A percentile compares a stretch with the other conserved stretches of the same genome.
These are phyloP conservation scores for Rubroboletus satanas DNA, from an alignment of 768 basidiomycete genomes.

Conservation along the genomic window DNA sequence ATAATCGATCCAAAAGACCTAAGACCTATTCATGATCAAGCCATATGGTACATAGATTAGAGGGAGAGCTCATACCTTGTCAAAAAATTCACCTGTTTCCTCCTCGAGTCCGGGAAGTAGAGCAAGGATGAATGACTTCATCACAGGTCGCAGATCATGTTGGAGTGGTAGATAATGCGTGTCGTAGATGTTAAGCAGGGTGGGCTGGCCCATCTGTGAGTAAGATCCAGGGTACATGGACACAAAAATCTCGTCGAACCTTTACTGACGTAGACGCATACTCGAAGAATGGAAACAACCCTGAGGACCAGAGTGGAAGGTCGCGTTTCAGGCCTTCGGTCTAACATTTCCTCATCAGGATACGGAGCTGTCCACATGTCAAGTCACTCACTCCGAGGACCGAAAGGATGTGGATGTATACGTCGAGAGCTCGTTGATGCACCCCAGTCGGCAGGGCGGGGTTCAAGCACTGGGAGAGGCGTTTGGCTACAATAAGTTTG, in stretches of 20 bases:
- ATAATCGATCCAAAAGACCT: slow-evolving; percentile 72
- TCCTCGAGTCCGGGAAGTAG: slow-evolving; percentile 95
- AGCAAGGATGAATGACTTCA: slow-evolving; percentile 92
- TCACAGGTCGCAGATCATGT: slow-evolving; percentile 74
- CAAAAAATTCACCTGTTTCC: slow-evolving; percentile 96
- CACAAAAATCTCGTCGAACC: slow-evolving; percentile 39
- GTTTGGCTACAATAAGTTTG: slow-evolving; percentile 91
- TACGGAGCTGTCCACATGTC: not conserved
- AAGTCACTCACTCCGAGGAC: slow-evolving; percentile 74
- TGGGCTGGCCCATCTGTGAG: slow-evolving; percentile 49
- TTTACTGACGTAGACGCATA: slow-evolving; percentile 99
- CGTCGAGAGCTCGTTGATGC: slow-evolving; percentile 93
- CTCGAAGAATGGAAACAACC: slow-evolving; percentile 97
- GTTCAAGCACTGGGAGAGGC: slow-evolving; percentile 92
- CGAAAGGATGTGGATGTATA: slow-evolving; percentile 86
- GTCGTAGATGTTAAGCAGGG: slow-evolving; percentile 88
- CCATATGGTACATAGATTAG: not conserved
- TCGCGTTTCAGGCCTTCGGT: slow-evolving; percentile 83
- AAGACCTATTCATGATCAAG: slow-evolving; percentile 54
- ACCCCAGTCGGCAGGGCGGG: slow-evolving; percentile 97
- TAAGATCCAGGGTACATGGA: not conserved
- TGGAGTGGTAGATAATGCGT: slow-evolving; percentile 88
- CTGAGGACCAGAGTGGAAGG: slow-evolving; percentile 90
- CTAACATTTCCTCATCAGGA: slow-evolving; percentile 38
- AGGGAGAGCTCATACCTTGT: slow-evolving; percentile 50